A percentile compares a stretch with the other conserved stretches of the same genome.
Evolutionary conservation across 139 green algal genomes (phyloP).

Genomic region (Parachlorella kessleri): DNA sequence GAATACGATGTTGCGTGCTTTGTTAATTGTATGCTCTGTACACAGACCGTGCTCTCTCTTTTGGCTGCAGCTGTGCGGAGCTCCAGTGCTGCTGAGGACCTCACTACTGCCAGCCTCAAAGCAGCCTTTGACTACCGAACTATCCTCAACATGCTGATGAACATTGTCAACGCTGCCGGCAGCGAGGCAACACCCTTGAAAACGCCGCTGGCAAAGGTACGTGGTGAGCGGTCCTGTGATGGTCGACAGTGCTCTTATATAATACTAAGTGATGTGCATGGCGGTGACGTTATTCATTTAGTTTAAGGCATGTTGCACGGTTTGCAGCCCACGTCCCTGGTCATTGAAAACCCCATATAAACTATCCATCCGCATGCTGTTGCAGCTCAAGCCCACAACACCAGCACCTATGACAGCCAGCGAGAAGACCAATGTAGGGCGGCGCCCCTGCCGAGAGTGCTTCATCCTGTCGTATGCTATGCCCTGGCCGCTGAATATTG

Average conservation of each 20-base stretch:
- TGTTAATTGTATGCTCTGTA: too few species aligned
- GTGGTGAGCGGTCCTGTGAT: background rate
- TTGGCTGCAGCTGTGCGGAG: conserved; percentile 74
- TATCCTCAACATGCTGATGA: conserved; percentile 61
- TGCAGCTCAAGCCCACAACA: conserved; percentile 13
- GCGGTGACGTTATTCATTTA: too few species aligned
- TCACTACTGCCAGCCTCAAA: conserved; percentile 62
- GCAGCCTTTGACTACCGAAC: conserved; percentile 67
- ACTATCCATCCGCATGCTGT: conserved; percentile 24
- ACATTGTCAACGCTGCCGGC: conserved; percentile 9
- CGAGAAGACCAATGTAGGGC: conserved; percentile 23
- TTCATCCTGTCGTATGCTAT: conserved; percentile 69
- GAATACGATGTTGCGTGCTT: too few species aligned
- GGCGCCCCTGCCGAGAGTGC: conserved; percentile 49
- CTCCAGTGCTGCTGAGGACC: conserved; percentile 56
- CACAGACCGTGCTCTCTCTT: too few species aligned
- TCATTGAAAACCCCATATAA: too few species aligned
- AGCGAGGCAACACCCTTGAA: background rate
- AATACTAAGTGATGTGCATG: too few species aligned
- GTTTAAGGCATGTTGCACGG: too few species aligned
- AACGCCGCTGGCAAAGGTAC: conserved; percentile 1
- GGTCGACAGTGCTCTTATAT: too few species aligned
- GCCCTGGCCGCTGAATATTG: conserved; percentile 81
- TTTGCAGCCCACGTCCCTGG: too few species aligned
- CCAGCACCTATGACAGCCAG: conserved; percentile 35